Evolutionary conservation across 129 eudicot species (phyloP), one percentile per base, ranked within the genome.

Genomic region (Flaveria linearis): DNA sequence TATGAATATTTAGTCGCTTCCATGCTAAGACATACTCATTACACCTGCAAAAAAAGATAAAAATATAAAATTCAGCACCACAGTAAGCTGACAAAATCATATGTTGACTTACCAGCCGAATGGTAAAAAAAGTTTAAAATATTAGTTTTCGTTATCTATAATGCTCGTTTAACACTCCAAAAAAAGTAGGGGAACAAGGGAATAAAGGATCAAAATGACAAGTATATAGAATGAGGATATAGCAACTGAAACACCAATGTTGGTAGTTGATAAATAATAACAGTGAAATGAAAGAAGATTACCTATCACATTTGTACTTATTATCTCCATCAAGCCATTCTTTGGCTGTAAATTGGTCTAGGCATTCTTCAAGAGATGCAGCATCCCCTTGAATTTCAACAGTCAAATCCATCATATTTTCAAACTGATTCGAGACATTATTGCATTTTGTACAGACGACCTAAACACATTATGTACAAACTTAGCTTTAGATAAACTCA

Each of bases 381-480:
- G 87, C 97, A 82, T 90, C 97, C 70, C 98, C 97, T 61, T 93
- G 96, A 73, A 93, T 90, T 87, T 93, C 98, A 69, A 90, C 97
- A 39, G 96, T 90, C 77, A 93, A 83, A 76, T 93, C 98, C 98
- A 93, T 93, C 98, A 93, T 93, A 75, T 90, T 88, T 77, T 93
- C 98, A 77, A 88, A 90, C 76, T 90, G 98, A 69, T 88, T 87
- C 1, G 98, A 93, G 5, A 90, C 74, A 61, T 86, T 89, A 71
- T 82, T 79, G 88, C 98, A 93, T 63, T 88, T 73, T 47, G 91
- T 79, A 73, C 97, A 93, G 43, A 86, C 82, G 67, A 93, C 97
- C 97, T 92, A 77, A 14, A 68, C 76, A 68, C 46, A 76, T 43
- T 41, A 64, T n/a, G 14, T 10, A 36, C 72, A 82, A 55, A 10